Base-by-base conservation (phyloP, 768 basidiomycete species). In the Nevesoporus exiguus region DNA sequence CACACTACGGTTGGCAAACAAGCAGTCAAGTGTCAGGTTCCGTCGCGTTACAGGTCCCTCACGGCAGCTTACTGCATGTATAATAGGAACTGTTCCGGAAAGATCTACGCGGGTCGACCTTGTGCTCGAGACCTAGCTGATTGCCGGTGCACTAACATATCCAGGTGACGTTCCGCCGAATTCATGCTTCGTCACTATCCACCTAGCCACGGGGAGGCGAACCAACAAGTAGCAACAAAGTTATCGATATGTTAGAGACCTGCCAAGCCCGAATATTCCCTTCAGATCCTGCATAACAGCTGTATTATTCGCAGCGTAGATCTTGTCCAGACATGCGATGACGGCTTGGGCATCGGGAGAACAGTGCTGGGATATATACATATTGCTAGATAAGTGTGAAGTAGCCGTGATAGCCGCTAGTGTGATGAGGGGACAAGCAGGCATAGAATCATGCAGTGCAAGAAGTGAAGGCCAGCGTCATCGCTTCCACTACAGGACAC, bases 301-400 rank as follows among this genome's bases (percentile, higher is more conserved):
- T 7, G 65, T 51, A 55, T 83, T 72, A 1, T 73, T 73, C 4
- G 71, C 71, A 0, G 69, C 67, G 59, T 86, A 82, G 7, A 82
- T 80, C 49, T 75, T 47, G 62, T 89, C 88, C 36, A 89, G 70
- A 59, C 86, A 77, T 6, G 77, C 62, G 49, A 89, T 77, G 15
- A 84, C 85, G 5, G 77, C 78, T 65, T 86, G 72, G 29, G 88
- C 77, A 61, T 90, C 88, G 0, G 84, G 78, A 8, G 86, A 88
- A 69, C 88, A 90, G 66, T 90, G 90, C 57, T 59, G 58, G 2
- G 86, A 83, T 85, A 88, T 88, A 61, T 80, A 71, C 88, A 61
- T 80, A 71, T 59, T 80, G 73, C 15, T 81, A 81, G 59, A 86
- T 80, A 13, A 86, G 86, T 55, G 87, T 86, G 66, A 86, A 88